phyloP scores from a whole-genome alignment of 257 asterid genomes.

The Galeopsis tetrahit region DNA sequence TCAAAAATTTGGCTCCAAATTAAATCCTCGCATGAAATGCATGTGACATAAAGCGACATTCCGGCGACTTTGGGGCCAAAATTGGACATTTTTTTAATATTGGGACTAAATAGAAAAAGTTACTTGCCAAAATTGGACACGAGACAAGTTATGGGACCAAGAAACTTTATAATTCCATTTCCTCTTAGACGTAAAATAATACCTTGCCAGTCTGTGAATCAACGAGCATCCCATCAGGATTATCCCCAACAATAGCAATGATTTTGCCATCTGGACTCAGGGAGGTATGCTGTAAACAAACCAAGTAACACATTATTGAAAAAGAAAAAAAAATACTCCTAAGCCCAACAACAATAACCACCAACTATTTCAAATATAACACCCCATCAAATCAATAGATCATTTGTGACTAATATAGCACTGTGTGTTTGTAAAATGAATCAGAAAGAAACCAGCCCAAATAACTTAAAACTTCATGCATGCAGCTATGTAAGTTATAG shows the following conservation, averaged over 20 bases:
- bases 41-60: too few species aligned
- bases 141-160: too few species aligned
- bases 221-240: slow-evolving; percentile 64
- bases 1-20: too few species aligned
- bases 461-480: too few species aligned
- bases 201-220: slow-evolving; percentile 78
- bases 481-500: slow-evolving; percentile 6
- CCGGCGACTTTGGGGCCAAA: too few species aligned
- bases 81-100: too few species aligned
- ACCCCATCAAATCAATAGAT: not conserved
- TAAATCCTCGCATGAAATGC: too few species aligned
- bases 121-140: too few species aligned
- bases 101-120: too few species aligned
- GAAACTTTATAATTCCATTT: too few species aligned
- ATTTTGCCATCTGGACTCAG: slow-evolving; percentile 66
- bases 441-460: slow-evolving; percentile 1
- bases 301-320: slow-evolving; percentile 25
- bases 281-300: slow-evolving; percentile 59
- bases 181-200: slow-evolving; percentile 17
- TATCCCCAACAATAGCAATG: slow-evolving; percentile 66
- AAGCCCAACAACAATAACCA: not conserved
- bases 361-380: slow-evolving; percentile 18
- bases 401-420: not conserved
- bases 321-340: not conserved
- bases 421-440: not conserved